phyloP scores from a whole-genome alignment of 148 eudicot genomes.

The Rhododendron molle region DNA sequence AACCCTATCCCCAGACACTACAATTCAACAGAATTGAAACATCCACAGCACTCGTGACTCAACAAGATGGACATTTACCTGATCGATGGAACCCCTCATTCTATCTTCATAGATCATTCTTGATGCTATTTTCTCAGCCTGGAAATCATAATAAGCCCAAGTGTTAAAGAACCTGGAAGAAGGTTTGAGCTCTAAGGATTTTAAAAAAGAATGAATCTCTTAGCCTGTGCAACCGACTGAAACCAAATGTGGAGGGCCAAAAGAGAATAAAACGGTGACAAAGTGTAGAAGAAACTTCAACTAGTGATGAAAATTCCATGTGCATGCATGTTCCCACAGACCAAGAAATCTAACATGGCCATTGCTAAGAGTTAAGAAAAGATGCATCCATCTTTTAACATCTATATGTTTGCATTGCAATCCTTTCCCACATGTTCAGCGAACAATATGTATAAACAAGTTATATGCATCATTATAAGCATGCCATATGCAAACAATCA shows the following conservation, averaged over 20 bases:
- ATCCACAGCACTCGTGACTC: not conserved
- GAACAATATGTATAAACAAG: not conserved
- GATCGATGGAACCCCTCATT: constrained; percentile 98
- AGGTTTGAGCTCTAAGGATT: not conserved
- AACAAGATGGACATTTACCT: constrained; percentile 38
- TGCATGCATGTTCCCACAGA: not conserved
- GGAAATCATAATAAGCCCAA: constrained; percentile 20
- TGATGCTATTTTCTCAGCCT: constrained; percentile 99
- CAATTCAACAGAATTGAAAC: not conserved
- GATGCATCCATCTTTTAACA: not conserved
- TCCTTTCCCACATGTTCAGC: not conserved
- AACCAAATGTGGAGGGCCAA: not conserved
- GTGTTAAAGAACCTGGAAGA: not conserved
- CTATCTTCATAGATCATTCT: constrained; percentile 95
- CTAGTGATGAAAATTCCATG: not conserved
- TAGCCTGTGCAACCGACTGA: not conserved
- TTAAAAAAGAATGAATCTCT: not conserved
- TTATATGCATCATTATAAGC: not conserved
- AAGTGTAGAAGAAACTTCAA: not conserved
- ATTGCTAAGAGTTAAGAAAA: not conserved
- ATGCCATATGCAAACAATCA: not conserved
- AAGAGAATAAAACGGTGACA: not conserved
- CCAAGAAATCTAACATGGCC: not conserved
- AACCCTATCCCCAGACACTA: no score
- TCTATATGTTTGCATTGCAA: not conserved